Conservation (phyloP, 768 basidiomycete species). For the Mycena sanguinolenta region DNA sequence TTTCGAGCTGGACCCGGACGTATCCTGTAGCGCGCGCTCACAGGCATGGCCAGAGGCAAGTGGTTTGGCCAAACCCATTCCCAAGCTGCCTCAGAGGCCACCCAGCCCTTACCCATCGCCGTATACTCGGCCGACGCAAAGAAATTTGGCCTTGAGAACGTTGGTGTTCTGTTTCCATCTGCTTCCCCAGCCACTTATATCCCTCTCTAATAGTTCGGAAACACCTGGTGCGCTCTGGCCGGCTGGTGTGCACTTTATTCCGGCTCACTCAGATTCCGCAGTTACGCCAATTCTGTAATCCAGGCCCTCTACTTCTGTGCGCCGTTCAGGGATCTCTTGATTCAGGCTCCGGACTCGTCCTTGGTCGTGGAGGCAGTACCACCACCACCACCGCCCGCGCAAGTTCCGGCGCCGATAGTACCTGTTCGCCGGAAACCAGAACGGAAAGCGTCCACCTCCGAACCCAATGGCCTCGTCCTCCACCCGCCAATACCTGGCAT, state of each 20-base stretch:
- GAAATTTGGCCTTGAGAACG: constrained; percentile 97
- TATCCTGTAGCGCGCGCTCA: constrained; percentile 27
- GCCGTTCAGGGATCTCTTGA: constrained; percentile 91
- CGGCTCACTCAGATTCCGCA: constrained; percentile 49
- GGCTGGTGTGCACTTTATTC: neutral
- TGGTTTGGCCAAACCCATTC: constrained; percentile 51
- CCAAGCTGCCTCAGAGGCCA: constrained; percentile 40
- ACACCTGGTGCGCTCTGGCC: constrained; percentile 82
- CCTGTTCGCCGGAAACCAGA: constrained; percentile 69
- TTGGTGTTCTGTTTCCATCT: constrained; percentile 56
- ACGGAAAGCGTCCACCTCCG: constrained; percentile 57
- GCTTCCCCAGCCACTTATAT: constrained; percentile 27
- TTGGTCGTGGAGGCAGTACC: constrained; percentile 50
- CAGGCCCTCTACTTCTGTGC: constrained; percentile 96
- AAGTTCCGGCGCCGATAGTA: constrained; percentile 49
- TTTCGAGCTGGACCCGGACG: constrained; percentile 20
- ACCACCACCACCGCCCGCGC: constrained; percentile 39
- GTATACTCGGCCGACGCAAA: constrained; percentile 77
- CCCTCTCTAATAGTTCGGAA: constrained; percentile 79
- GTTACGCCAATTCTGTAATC: constrained; percentile 99
- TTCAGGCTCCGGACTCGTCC: constrained; percentile 73
- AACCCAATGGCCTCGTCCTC: constrained; percentile 35
- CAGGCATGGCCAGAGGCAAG: constrained; percentile 49
- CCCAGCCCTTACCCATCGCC: constrained; percentile 48
- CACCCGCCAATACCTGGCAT: constrained; percentile 47